phyloP scores from a whole-genome alignment of 495 filamentous ascomycete species.

The Diplogelasinospora grovesii region DNA sequence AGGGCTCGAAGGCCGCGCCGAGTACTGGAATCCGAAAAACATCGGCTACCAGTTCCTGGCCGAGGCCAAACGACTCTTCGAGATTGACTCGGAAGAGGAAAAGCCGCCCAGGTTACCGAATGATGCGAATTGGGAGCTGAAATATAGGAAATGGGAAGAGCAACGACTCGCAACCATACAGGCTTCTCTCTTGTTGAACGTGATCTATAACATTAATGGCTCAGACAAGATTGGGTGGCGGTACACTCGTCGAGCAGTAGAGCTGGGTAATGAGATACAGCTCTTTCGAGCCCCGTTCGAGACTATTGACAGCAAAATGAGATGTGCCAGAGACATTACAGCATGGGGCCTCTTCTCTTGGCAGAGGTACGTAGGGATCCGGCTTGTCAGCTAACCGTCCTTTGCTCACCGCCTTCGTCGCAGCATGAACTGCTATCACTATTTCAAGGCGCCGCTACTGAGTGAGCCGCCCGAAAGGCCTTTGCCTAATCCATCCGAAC shows the following conservation, averaged over 20 bases:
- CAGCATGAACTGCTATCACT: constrained; percentile 23
- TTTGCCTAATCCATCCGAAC: constrained; percentile 24
- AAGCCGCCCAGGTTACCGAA: constrained; percentile 7
- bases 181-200: constrained; percentile 22
- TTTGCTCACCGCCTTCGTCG: background rate
- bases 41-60: constrained; percentile 34
- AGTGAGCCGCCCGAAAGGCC: constrained; percentile 18
- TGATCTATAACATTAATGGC: constrained; percentile 26
- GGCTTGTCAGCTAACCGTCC: background rate
- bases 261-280: constrained; percentile 27
- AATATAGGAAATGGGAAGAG: constrained; percentile 16
- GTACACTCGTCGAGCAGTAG: constrained; percentile 23
- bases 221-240: constrained; percentile 31
- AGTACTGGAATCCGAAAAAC: constrained; percentile 32
- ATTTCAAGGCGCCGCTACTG: constrained; percentile 19
- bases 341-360: constrained; percentile 32
- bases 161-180: constrained; percentile 30
- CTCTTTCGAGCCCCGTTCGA: constrained; percentile 14
- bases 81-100: constrained; percentile 21
- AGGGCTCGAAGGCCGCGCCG: constrained; percentile 21
- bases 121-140: constrained; percentile 16
- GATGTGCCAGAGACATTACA: constrained; percentile 24
- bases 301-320: constrained; percentile 6
- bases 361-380: constrained; percentile 27
- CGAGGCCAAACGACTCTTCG: constrained; percentile 33